Base-by-base conservation (phyloP, 768 basidiomycete genomes). In the Crucibulum laeve region DNA sequence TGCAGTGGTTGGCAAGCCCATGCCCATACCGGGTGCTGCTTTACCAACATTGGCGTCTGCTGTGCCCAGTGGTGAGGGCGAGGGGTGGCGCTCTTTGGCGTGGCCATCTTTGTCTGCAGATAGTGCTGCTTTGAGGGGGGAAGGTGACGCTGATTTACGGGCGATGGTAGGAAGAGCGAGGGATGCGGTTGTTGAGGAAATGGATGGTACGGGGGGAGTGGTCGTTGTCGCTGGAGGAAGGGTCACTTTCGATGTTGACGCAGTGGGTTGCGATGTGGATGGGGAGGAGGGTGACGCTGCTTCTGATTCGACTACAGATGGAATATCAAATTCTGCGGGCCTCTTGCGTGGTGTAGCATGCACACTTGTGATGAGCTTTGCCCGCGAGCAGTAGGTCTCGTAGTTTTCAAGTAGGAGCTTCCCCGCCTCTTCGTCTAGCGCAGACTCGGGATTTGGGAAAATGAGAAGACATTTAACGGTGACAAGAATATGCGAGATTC, bases 401-500 rank as follows among this genome's bases (percentile, higher is more conserved):
- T 96, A 98, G 48, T 94, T 83, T 58, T 95, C 90, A 36, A 95
- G 69, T 28, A 96, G 65, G 39, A 95, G 73, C 61, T 92, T 95
- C 18, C 94, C 95, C 0, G 94, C 94, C 59, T 96, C 91, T 59
- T 97, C 94, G 60, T 97, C 92, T 38, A 97, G 70, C 0, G 94
- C 95, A 5, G 91, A 94, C 62, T 97, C 94, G 24, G 95, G 91
- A 59, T 96, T 96, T 23, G 94, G 94, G 58, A 93, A 93, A 52
- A 98, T 97, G 49, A 98, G 77, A 36, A 98, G 80, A 58, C 94
- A 96, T 61, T 93, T 94, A 51, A 97, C 84, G 22, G 91, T 94
- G 45, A 91, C 84, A 13, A 95, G 76, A 46, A 95, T 95, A 60
- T 94, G 91, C 11, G 73, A 80, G 23, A 98, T 91, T 38, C 94